Evolutionary conservation across 2,329 filamentous ascomycete genomes (phyloP), one percentile per base, ranked within the genome.

Genomic region (Aquanectria penicillioides): DNA sequence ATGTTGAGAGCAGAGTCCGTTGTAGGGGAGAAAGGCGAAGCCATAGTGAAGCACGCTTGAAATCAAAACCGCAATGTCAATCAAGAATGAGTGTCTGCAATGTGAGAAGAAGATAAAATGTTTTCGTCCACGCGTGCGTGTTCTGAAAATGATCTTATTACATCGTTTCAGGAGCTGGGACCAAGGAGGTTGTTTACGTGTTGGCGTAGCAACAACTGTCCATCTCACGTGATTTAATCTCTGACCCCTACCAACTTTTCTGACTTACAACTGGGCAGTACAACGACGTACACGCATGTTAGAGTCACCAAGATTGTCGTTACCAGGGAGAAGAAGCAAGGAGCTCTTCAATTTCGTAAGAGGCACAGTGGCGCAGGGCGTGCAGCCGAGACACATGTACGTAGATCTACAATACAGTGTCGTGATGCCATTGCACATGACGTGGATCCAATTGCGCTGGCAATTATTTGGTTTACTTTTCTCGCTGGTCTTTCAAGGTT

Each of bases 1-100:
- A 69, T 60, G 57, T 71, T 71, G 53, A 71, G 66, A 55, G 49
- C 61, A 18, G 68, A 67, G 48, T 66, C 63, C 52, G 64, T 62
- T 26, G 59, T 52, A 20, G 67, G 68, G 33, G 69, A 69, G 41
- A 71, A 58, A 54, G 69, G 69, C 44, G 67, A 65, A 57, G 66
- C 61, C 69, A 71, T 70, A 48, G 52, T 69, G 62, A 57, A 59
- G 48, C 47, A 52, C 60, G 57, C 62, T 64, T 36, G 53, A 62
- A 63, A 61, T 38, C 23, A 51, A 46, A 56, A 40, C 25, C 31
- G 28, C 29, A 57, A 38, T 28, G 18, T 47, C 49, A 62, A 59
- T 55, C 18, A 51, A 58, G 51, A 46, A 51, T 33, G 29, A 29
- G 44, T 29, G 36, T 53, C 20, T 38, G 49, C 37, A 37, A 60